phyloP scores from a whole-genome alignment of 805 yeast genomes.

The Pichia membranifaciens region DNA sequence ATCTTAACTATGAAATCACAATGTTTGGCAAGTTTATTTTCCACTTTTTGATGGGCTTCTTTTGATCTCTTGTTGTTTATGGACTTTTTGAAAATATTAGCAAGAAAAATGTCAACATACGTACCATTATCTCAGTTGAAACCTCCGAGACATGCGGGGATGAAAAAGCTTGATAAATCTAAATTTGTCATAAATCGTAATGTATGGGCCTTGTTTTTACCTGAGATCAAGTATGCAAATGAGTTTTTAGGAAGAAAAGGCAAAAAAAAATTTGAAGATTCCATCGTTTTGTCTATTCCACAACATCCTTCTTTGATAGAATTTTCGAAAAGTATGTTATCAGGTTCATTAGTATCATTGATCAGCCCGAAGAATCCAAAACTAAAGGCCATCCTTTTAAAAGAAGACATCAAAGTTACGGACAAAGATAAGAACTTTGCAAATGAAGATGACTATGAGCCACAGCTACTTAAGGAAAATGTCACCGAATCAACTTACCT shows the following conservation, averaged over 20 bases:
- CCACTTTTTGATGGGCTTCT: too few species aligned
- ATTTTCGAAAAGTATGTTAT: constrained; percentile 18
- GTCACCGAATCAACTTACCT: constrained; percentile 38
- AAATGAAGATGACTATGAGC: constrained; percentile 4
- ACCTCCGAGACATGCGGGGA: constrained; percentile 67
- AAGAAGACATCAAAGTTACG: constrained; percentile 42
- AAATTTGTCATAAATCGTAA: constrained; percentile 54
- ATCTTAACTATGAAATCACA: too few species aligned
- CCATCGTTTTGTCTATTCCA: constrained; percentile 53
- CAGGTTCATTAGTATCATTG: constrained; percentile 7
- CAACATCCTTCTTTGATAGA: constrained; percentile 65
- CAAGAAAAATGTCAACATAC: constrained; percentile 8
- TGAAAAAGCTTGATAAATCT: constrained; percentile 60
- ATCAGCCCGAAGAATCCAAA: constrained; percentile 26
- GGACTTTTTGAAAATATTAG: constrained; percentile 3
- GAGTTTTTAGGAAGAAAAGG: constrained; percentile 45
- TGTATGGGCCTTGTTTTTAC: constrained; percentile 62
- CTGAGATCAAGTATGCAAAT: constrained; percentile 59
- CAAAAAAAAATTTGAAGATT: constrained; percentile 40
- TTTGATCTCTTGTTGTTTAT: too few species aligned
- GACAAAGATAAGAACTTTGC: constrained; percentile 26
- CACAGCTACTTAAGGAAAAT: constrained; percentile 28
- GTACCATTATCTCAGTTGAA: constrained; percentile 9
- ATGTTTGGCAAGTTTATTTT: too few species aligned
- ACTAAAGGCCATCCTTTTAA: constrained; percentile 54